Conservation (phyloP, 1,284 basidiomycete species). For the Irpex sp. region DNA sequence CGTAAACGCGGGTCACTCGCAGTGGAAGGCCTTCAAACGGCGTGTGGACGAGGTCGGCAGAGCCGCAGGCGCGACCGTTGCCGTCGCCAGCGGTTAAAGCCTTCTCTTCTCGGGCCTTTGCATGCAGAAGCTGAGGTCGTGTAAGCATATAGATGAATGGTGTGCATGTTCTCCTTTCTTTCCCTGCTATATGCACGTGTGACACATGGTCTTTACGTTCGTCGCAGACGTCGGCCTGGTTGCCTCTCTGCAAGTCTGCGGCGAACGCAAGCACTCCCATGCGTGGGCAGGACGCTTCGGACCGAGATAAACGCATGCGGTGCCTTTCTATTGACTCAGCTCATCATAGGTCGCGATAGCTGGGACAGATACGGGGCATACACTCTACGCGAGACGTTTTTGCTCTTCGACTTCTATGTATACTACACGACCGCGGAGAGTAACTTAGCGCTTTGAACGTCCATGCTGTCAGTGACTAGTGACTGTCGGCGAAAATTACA, state of each 20-base stretch:
- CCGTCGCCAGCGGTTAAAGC: slow-evolving; percentile 4
- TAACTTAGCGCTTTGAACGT: neutral
- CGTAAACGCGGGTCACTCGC: slow-evolving; percentile 52
- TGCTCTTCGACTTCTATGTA: neutral
- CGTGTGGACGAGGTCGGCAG: slow-evolving; percentile 68
- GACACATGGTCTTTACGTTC: slow-evolving; percentile 8
- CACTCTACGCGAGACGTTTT: slow-evolving; percentile 25
- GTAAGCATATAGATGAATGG: neutral
- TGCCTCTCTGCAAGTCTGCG: slow-evolving; percentile 18
- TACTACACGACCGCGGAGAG: neutral
- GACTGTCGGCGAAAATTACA: too few relatives aligned
- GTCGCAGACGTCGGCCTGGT: slow-evolving; percentile 19
- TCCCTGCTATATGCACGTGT: neutral
- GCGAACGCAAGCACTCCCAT: slow-evolving; percentile 12
- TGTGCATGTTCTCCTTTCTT: neutral
- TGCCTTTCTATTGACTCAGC: slow-evolving; percentile 77
- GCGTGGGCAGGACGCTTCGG: slow-evolving; percentile 21
- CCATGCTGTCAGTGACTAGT: too few relatives aligned
- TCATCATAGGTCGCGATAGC: slow-evolving; percentile 49
- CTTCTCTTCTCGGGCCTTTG: neutral
- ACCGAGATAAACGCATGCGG: slow-evolving; percentile 44
- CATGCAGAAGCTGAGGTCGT: neutral
- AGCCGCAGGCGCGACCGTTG: slow-evolving; percentile 39
- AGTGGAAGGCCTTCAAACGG: slow-evolving; percentile 62
- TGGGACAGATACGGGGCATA: slow-evolving; percentile 91